Base-by-base conservation (phyloP, 345 rosid species). In the Salix exigua region DNA sequence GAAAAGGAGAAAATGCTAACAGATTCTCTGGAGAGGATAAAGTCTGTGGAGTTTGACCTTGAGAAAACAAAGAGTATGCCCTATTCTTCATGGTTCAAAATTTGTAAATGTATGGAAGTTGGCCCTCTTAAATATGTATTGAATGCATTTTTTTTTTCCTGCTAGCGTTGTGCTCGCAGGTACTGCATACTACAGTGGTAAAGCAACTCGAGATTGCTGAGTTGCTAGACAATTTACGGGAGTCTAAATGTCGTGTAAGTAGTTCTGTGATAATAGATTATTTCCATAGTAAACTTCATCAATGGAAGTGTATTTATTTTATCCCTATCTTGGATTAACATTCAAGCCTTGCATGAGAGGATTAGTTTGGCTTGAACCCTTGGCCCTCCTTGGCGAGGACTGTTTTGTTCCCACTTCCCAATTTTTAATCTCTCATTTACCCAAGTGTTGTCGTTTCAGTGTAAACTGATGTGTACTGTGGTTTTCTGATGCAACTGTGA, bases 11-110 rank as follows among this genome's bases (percentile, higher is more conserved):
- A 84, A 80, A 88, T 93, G 86, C 86, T 95, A 12, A 78, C 85
- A 85, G 89, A 93, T 74, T 93, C 96, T 74, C 81, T 93, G 44
- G 97, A 93, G 72, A 89, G 99, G 82, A 95, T 95, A 70, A 95
- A 87, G 77, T 90, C 89, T 28, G 89, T 91, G 70, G 98, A 95
- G 88, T 87, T 78, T 73, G 99, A 95, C 85, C 94, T 95, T 19
- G 92, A 89, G 62, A 93, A 91, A 86, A 95, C 99, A 72, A 95
- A 91, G 83, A 82, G 87, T 95, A 87, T 70, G 89, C 38, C 25
- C 67, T 48, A 42, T 70, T 72, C 61, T 44, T 28, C 53, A 61
- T 71, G 42, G 31, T 73, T 46, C 71, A 30, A 66, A 66, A n/a
- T 35, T 46, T 61, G 51, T 33, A 37, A 46, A 66, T 33, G 46